These are phyloP conservation scores for Candida maesae DNA, from an alignment of 805 yeast species.

Conservation along the genomic window DNA sequence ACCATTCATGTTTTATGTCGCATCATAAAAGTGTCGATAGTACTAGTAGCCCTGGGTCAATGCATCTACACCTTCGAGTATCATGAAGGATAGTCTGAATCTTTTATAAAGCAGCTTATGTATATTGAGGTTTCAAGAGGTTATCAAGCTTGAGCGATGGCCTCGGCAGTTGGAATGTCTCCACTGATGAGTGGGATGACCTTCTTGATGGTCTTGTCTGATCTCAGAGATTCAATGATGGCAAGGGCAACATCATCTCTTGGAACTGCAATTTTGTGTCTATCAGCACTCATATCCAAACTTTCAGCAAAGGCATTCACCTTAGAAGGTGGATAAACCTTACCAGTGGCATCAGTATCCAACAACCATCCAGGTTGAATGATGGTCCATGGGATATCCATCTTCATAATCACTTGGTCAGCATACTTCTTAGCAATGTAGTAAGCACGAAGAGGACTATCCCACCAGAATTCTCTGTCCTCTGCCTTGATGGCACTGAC, in stretches of 20 bases:
- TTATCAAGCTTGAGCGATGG: constrained; percentile 6
- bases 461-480: constrained; percentile 43
- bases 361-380: constrained; percentile 48
- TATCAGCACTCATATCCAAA: background rate
- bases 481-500: constrained; percentile 56
- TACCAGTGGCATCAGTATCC: constrained; percentile 41
- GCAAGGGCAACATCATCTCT: constrained; percentile 57
- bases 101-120: no score
- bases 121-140: no score
- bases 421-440: constrained; percentile 62
- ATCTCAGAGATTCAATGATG: constrained; percentile 35
- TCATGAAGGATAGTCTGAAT: no score
- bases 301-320: constrained; percentile 15
- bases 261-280: constrained; percentile 16
- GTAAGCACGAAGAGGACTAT: constrained; percentile 40
- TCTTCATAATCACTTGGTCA: constrained; percentile 41
- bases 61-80: no score
- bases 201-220: constrained; percentile 37
- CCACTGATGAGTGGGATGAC: constrained; percentile 45
- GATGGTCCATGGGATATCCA: constrained; percentile 46
- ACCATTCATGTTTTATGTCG: no score
- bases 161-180: constrained; percentile 24
- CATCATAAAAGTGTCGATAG: no score
- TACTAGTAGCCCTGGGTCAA: no score
- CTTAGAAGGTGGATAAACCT: constrained; percentile 32